These are phyloP conservation scores for Talaromyces amestolkiae DNA, from an alignment of 2,329 filamentous ascomycete genomes.

Conservation along the genomic window DNA sequence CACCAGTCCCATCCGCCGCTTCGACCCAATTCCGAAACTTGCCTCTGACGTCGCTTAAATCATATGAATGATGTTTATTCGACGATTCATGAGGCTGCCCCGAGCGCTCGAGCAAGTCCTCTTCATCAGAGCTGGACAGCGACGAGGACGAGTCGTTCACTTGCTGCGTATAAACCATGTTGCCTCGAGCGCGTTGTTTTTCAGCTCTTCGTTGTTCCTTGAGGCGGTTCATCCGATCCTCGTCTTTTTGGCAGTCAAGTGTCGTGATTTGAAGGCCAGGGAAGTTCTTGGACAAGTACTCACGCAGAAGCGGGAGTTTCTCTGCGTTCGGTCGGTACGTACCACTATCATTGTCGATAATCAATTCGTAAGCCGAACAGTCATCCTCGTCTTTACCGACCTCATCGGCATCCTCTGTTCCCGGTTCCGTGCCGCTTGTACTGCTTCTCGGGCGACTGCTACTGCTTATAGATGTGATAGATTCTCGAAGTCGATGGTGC, in stretches of 20 bases:
- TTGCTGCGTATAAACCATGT: slow-evolving; percentile 55
- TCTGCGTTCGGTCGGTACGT: slow-evolving; percentile 86
- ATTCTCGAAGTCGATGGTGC: slow-evolving; percentile 44
- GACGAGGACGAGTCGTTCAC: slow-evolving; percentile 40
- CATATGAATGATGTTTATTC: slow-evolving; percentile 29
- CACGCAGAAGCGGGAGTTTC: slow-evolving; percentile 67
- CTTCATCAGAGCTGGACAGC: slow-evolving; percentile 56
- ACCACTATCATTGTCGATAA: slow-evolving; percentile 93
- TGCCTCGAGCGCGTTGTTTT: slow-evolving; percentile 64
- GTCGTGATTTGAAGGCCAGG: slow-evolving; percentile 72
- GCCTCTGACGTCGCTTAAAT: slow-evolving; percentile 39
- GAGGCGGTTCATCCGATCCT: slow-evolving; percentile 68
- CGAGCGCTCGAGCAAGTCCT: slow-evolving; percentile 52
- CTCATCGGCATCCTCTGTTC: not conserved
- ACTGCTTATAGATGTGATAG: slow-evolving; percentile 28
- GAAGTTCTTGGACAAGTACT: slow-evolving; percentile 70
- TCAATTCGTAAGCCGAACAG: slow-evolving; percentile 69
- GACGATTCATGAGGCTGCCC: slow-evolving; percentile 23
- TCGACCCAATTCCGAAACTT: slow-evolving; percentile 38
- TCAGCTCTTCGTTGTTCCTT: slow-evolving; percentile 71
- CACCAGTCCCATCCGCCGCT: slow-evolving; percentile 20
- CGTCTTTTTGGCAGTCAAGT: slow-evolving; percentile 70
- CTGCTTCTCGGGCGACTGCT: not conserved
- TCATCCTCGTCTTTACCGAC: slow-evolving; percentile 37
- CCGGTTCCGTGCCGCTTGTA: not conserved